Percentiles rank a stretch among this genome's conserved stretches.
Conservation (phyloP, 2,329 filamentous ascomycete species). For the Aspergillus novofumigatus region DNA sequence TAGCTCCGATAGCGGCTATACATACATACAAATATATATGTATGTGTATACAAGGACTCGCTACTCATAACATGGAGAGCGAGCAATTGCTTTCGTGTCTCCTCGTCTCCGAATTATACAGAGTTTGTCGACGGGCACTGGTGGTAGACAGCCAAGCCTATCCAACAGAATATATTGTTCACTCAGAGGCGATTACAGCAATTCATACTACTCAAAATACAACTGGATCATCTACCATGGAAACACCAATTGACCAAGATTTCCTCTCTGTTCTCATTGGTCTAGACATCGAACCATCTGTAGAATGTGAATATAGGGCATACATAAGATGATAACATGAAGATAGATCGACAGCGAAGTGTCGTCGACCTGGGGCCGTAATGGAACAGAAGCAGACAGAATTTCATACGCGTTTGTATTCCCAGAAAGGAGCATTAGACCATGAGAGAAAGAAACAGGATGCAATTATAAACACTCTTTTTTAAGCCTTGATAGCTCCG, state of each 20-base stretch:
- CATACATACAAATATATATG: too few relatives aligned
- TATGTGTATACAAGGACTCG: not conserved
- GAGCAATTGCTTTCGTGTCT: too few relatives aligned
- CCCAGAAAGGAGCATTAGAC: conserved; percentile 21
- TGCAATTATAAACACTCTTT: conserved; percentile 32
- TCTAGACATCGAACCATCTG: conserved; percentile 19
- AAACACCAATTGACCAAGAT: not conserved
- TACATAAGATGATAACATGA: conserved; percentile 10
- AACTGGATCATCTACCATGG: not conserved
- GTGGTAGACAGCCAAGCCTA: too few relatives aligned
- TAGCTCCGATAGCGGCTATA: not conserved
- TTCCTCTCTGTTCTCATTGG: conserved; percentile 9
- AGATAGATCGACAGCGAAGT: conserved; percentile 3
- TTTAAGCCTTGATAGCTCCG: conserved; percentile 49
- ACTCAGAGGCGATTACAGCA: not conserved
- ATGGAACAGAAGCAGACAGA: conserved; percentile 12
- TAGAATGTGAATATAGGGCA: conserved; percentile 14
- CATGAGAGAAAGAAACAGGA: conserved; percentile 21
- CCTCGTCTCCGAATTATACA: not conserved
- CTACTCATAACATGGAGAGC: too few relatives aligned
- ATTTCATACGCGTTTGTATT: conserved; percentile 18
- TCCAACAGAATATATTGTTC: not conserved
- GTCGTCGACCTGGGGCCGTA: conserved; percentile 1
- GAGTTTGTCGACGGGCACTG: too few relatives aligned
- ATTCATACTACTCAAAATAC: not conserved